These are phyloP conservation scores for Aureobasidium musti DNA, from an alignment of 2,329 filamentous ascomycete species.

Conservation along the genomic window DNA sequence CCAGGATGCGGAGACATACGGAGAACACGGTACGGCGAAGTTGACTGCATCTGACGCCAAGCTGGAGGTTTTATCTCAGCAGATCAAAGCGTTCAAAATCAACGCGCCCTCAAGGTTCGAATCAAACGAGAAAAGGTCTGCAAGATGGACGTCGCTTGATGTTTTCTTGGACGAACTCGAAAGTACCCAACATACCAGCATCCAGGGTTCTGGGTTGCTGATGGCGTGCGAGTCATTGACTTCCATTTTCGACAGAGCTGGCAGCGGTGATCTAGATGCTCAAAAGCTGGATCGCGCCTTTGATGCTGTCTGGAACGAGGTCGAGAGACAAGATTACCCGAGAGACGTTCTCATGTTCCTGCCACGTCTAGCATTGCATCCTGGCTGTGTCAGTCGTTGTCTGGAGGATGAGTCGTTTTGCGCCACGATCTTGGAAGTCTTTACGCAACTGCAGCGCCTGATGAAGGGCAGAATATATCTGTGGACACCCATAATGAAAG, in stretches of 20 bases:
- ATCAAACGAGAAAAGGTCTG: not conserved
- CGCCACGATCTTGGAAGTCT: conserved; percentile 22
- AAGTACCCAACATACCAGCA: conserved; percentile 37
- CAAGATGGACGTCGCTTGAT: conserved; percentile 32
- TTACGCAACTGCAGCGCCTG: conserved; percentile 32
- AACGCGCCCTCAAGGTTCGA: not conserved
- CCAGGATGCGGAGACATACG: conserved; percentile 31
- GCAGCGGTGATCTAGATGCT: not conserved
- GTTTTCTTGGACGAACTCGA: conserved; percentile 37
- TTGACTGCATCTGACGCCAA: conserved; percentile 15
- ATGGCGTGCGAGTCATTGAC: conserved; percentile 37
- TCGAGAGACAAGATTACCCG: conserved; percentile 52
- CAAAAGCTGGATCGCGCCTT: conserved; percentile 31
- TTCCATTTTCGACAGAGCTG: conserved; percentile 34
- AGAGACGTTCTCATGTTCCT: conserved; percentile 45
- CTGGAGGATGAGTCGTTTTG: conserved; percentile 24
- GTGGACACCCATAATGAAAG: conserved; percentile 37
- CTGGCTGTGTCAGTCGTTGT: conserved; percentile 36
- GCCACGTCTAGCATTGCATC: conserved; percentile 45
- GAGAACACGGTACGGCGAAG: not conserved
- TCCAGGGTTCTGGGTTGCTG: conserved; percentile 40
- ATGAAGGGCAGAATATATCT: conserved; percentile 39
- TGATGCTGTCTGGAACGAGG: conserved; percentile 50
- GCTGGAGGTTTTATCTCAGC: conserved; percentile 14
- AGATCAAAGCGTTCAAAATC: conserved; percentile 3